Evolutionary conservation across 805 yeast genomes (phyloP), one percentile per base, ranked within the genome.

Genomic region (Ogataea trehaloabstinens): DNA sequence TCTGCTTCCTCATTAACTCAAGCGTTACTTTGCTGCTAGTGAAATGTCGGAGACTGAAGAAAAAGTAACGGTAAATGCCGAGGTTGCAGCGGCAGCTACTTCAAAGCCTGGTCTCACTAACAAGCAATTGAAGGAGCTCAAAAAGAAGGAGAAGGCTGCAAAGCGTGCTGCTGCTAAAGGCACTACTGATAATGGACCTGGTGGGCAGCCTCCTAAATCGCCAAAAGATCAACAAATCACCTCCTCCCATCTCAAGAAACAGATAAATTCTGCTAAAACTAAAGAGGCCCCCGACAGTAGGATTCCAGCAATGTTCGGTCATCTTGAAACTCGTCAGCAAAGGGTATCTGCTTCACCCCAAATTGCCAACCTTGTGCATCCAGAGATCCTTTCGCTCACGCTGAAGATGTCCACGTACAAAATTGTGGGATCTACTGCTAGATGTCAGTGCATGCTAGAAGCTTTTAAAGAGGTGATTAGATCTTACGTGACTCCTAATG

Each of bases 61-160:
- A 8, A 7, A 27, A 11, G 15, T 12, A 22, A 8, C 25, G 8
- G 12, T 8, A 22, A 15, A 11, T 25, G 25, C 28, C 11, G 36
- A n/a, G 22, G 30, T 16, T 7, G 30, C 15, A 7, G 13, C 15
- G 6, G 30, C 30, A 27, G 16, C 30, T 12, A 16, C 30, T n/a
- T 11, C 8, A 11, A 16, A 15, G 16, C 10, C 8, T 7, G 22
- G 22, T 39, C 60, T 82, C 31, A 64, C 85, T 7, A 86, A 86
- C 49, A 89, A 88, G 53, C 95, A 90, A 61, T 70, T 87, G 45
- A 90, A 90, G 60, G 96, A 87, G 52, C 67, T 81, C 60, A 86
- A 88, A 60, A 90, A 89, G 69, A 78, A 78, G 52, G 95, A 89
- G 55, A 90, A 91, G 65, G 93, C 93, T 11, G 95, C 93, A 28